Base-by-base conservation (phyloP, 768 basidiomycete genomes). In the Holtermannia corniformis region DNA sequence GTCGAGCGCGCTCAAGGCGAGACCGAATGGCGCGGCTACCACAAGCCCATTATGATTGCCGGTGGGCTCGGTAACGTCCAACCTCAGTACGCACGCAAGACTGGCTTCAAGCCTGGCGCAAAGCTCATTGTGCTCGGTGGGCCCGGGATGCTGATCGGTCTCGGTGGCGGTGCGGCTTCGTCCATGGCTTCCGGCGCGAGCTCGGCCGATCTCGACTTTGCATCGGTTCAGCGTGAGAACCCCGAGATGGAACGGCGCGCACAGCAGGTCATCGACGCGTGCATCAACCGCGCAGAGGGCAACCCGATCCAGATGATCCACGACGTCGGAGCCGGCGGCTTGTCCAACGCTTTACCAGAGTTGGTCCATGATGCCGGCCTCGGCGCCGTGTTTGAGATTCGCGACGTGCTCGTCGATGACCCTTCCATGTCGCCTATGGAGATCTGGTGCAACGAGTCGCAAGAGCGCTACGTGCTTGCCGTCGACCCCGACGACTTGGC, bases 41-140 rank as follows among this genome's bases (percentile, higher is more conserved):
- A 97, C 76, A 99, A 99, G 72, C 95, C 95, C 13, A 95, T 99
- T 76, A 99, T 99, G 95, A 86, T 99, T 59, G 93, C 95, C 5
- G 95, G 95, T 19, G 95, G 95, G 22, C 82, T 91, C 58, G 95
- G 95, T 3, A 96, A 86, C 64, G 92, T 97, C 40, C 82, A 88
- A 14, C 83, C 85, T 3, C 75, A 79, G 57, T 92, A 87, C 62
- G 82, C 92, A 26, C 79, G 75, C 65, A 99, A 99, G 75, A 76
- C 78, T 2, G 72, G 74, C 55, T 90, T 99, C 64, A 75, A 78
- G 0, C 78, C 85, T 1, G 91, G 87, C 1, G 84, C 92, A 7
- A 88, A 86, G 72, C 78, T 99, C 51, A 79, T 96, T 55, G 90
- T 97, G 0, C 76, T 99, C 4, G 95, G 95, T 50, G 95, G 95